Conservation (phyloP, 2,329 filamentous ascomycete species). For the Microdochium nivale region DNA sequence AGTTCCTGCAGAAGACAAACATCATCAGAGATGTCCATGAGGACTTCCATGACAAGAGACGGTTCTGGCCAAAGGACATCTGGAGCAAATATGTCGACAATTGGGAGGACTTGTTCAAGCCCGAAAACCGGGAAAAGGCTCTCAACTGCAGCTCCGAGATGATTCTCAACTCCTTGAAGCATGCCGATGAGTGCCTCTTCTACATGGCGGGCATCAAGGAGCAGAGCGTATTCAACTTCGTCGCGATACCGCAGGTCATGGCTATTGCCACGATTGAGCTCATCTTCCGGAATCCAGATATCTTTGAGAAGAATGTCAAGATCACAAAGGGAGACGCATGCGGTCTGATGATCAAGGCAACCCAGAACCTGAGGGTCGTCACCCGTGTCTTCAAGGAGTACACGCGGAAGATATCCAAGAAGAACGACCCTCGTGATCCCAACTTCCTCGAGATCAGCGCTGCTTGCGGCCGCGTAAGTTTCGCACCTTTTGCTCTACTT, state of each 20-base stretch:
- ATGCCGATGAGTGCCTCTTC: conserved; percentile 90
- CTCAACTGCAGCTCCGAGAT: conserved; percentile 86
- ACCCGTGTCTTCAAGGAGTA: conserved; percentile 78
- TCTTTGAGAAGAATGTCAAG: conserved; percentile 86
- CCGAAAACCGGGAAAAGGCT: conserved; percentile 67
- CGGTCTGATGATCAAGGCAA: conserved; percentile 82
- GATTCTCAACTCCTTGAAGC: conserved; percentile 80
- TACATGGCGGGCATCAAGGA: conserved; percentile 93
- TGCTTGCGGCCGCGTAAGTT: conserved; percentile 69
- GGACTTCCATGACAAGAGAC: conserved; percentile 76
- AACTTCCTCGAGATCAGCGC: conserved; percentile 89
- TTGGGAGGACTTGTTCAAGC: conserved; percentile 85
- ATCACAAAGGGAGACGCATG: conserved; percentile 95
- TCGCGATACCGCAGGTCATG: conserved; percentile 94
- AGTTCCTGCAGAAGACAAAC: conserved; percentile 97
- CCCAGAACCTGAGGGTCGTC: conserved; percentile 76
- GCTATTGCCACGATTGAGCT: conserved; percentile 90
- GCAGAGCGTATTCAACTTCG: conserved; percentile 98
- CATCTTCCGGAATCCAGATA: conserved; percentile 81
- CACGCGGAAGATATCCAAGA: conserved; percentile 74
- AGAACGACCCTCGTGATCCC: conserved; percentile 89
- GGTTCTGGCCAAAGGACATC: conserved; percentile 93
- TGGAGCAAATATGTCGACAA: conserved; percentile 92
- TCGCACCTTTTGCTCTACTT: not conserved
- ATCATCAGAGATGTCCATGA: conserved; percentile 95